These are phyloP conservation scores for Solanum peruvianum DNA, from an alignment of 257 asterid genomes.

Conservation along the genomic window DNA sequence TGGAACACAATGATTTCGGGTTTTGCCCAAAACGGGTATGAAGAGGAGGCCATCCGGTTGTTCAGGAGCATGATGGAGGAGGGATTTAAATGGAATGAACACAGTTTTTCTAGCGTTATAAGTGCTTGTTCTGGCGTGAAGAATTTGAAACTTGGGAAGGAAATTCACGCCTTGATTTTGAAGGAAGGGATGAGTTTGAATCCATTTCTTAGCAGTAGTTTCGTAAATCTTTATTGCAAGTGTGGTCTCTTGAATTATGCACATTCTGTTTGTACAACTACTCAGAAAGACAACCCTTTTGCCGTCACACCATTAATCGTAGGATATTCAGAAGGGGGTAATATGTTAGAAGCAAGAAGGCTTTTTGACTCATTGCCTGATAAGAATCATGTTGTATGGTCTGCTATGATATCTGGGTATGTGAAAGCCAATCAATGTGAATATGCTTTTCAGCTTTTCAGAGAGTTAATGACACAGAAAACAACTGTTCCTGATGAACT, in stretches of 20 bases:
- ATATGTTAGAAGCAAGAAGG: conserved; percentile 49
- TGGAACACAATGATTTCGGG: conserved; percentile 89
- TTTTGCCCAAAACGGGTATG: conserved; percentile 47
- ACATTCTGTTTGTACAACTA: conserved; percentile 20
- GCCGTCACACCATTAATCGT: conserved; percentile 59
- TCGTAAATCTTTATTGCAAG: conserved; percentile 66
- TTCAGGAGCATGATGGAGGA: conserved; percentile 42
- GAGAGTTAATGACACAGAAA: conserved; percentile 24
- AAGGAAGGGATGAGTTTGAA: conserved; percentile 41
- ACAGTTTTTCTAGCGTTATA: conserved; percentile 51
- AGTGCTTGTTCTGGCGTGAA: conserved; percentile 54
- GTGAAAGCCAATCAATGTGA: conserved; percentile 42
- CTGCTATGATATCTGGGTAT: conserved; percentile 69
- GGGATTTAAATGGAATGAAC: conserved; percentile 49
- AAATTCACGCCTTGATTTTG: conserved; percentile 62
- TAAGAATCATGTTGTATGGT: conserved; percentile 63
- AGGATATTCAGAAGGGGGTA: conserved; percentile 52
- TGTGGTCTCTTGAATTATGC: conserved; percentile 61
- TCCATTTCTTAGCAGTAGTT: conserved; percentile 57
- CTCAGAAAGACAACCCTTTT: conserved; percentile 28
- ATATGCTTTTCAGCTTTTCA: conserved; percentile 62
- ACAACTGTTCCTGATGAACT: conserved; percentile 31
- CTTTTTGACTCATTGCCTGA: conserved; percentile 48
- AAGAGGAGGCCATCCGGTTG: conserved; percentile 43
- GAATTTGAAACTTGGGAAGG: conserved; percentile 55